Evolutionary conservation across 1,139 yeast species (phyloP).

Genomic region (Blastobotrys petasosporus): DNA sequence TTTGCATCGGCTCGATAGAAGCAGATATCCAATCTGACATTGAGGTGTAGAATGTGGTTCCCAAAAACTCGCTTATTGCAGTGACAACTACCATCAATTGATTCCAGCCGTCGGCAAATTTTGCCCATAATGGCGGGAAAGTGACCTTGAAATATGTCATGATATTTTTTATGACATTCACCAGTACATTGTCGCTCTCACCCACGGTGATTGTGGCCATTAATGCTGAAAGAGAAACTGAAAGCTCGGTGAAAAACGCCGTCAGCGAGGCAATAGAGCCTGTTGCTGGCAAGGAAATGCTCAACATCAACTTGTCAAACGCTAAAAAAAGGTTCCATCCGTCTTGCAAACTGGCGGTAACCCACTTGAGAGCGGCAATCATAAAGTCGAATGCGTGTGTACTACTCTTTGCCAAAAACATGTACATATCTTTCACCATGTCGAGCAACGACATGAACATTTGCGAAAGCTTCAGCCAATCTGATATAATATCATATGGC

Average conservation of each 20-base stretch:
- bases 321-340: background rate
- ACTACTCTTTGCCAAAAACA: background rate
- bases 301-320: background rate
- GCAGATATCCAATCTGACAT: background rate
- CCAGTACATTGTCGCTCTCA: background rate
- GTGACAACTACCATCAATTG: too few species aligned
- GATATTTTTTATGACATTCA: background rate
- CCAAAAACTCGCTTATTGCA: too few species aligned
- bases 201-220: too few species aligned
- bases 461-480: too few species aligned
- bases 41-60: too few species aligned
- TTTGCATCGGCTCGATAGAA: background rate
- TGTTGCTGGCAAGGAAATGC: too few species aligned
- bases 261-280: too few species aligned
- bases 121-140: background rate
- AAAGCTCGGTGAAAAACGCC: too few species aligned
- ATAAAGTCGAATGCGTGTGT: conserved; percentile 1
- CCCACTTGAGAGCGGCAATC: background rate
- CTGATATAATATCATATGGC: too few species aligned
- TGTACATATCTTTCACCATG: background rate
- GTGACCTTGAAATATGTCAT: background rate
- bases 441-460: background rate
- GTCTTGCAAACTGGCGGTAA: background rate
- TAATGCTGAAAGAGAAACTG: too few species aligned
- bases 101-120: background rate